Base-by-base conservation (phyloP, 2,329 filamentous ascomycete genomes). In the Colletotrichum sp. region DNA sequence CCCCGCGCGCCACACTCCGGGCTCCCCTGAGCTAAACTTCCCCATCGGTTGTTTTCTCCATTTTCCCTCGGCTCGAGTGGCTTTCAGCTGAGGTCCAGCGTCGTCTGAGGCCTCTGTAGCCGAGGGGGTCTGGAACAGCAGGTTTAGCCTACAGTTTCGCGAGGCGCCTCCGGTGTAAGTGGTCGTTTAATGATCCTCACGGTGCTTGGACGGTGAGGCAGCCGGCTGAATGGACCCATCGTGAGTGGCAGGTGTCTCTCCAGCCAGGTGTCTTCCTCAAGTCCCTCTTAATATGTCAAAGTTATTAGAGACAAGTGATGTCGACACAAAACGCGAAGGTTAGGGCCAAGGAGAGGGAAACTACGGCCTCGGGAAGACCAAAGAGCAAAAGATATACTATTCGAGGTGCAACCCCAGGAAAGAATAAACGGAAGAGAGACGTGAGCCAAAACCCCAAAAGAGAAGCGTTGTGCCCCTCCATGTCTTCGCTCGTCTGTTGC, bases 261-360 rank as follows among this genome's bases (percentile, higher is more conserved):
- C 18, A 48, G 38, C 0, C 18, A n/a, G 38, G 0, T 48, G 18
- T 3, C 38, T 48, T 1, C 5, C 18, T 10, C n/a, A 0, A 12
- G 16, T 18, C 9, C 9, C n/a, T 48, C 38, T 48, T 0, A 48
- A 10, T 0, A n/a, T n/a, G 0, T 43, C 18, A 0, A 48, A n/a
- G 12, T n/a, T 12, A 0, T 4, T 10, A 0, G 9, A 48, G 9
- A 21, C 7, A 6, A 0, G 38, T n/a, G 4, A 48, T 21, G 9
- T 0, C 16, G 16, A 0, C 38, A n/a, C n/a, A n/a, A 12, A 12
- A n/a, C 0, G 5, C 9, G 3, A 0, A 48, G 38, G 38, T 12
- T 9, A 0, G 38, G 18, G 18, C 0, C 18, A n/a, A 1, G 0
- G 38, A 48, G 38, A 48, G 18, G 0, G 18, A 13, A 3, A 48